These are phyloP conservation scores for Santalum album DNA, from an alignment of 164 flowering plant species.

Conservation along the genomic window DNA sequence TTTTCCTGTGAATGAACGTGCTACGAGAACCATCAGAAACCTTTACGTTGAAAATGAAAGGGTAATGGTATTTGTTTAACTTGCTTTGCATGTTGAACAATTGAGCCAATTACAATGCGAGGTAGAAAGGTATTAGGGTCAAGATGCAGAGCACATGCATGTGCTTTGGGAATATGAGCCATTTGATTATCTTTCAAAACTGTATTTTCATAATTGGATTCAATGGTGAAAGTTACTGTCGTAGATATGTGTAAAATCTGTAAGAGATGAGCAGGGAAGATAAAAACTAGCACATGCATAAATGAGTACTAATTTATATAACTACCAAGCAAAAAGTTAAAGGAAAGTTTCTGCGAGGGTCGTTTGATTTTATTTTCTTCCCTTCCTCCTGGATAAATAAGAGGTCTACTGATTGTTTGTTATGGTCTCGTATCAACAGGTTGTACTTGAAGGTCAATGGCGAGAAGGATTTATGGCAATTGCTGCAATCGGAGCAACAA, in stretches of 20 bases:
- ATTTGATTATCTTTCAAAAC: too few species aligned
- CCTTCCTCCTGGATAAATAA: neutral
- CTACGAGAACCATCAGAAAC: constrained; percentile 77
- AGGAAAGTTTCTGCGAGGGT: neutral
- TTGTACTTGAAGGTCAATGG: constrained; percentile 95
- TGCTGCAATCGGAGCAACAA: constrained; percentile 95
- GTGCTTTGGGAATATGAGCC: too few species aligned
- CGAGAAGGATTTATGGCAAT: constrained; percentile 80
- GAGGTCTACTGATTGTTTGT: neutral
- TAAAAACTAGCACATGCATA: too few species aligned
- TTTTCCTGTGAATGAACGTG: constrained; percentile 89
- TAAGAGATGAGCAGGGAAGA: too few species aligned
- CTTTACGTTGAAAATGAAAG: constrained; percentile 95
- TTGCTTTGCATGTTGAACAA: neutral
- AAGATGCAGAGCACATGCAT: too few species aligned
- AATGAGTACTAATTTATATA: too few species aligned
- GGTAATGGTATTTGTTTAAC: constrained; percentile 34
- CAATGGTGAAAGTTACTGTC: too few species aligned
- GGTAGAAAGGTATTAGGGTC: too few species aligned
- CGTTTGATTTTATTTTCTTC: neutral
- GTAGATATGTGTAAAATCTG: too few species aligned
- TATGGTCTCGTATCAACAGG: constrained; percentile 31
- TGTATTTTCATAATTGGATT: too few species aligned
- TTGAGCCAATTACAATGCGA: neutral
- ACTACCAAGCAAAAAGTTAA: too few species aligned